Conservation (phyloP, 164 flowering plant species). For the Macadamia tetraphylla region DNA sequence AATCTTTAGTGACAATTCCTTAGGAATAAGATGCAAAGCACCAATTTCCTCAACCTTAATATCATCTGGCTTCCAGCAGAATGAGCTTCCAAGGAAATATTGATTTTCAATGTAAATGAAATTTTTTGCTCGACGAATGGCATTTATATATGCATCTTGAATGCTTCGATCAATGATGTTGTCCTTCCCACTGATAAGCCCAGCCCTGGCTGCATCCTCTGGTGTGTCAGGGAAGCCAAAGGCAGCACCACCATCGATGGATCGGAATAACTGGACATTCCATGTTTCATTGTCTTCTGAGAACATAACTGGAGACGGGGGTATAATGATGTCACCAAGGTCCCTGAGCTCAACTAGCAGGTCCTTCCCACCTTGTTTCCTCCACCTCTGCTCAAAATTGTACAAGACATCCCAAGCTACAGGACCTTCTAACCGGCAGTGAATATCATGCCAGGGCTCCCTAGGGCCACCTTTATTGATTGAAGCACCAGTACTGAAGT, state of each 20-base stretch:
- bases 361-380: conserved; percentile 31
- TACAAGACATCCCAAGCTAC: conserved; percentile 72
- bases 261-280: conserved; percentile 65
- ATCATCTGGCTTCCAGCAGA: conserved; percentile 36
- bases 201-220: conserved; percentile 29
- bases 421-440: conserved; percentile 62
- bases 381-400: conserved; percentile 75
- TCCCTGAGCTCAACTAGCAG: conserved; percentile 15
- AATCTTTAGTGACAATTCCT: conserved; percentile 64
- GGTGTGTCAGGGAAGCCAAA: conserved; percentile 38
- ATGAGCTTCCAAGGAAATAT: conserved; percentile 68
- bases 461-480: conserved; percentile 68
- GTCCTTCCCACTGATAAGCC: conserved; percentile 53
- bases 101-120: conserved; percentile 78
- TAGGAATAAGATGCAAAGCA: conserved; percentile 57
- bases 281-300: conserved; percentile 34
- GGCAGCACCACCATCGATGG: conserved; percentile 63
- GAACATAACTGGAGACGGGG: conserved; percentile 21
- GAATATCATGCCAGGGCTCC: conserved; percentile 85
- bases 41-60: conserved; percentile 33
- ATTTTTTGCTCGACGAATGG: conserved; percentile 59
- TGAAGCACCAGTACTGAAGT: conserved; percentile 40
- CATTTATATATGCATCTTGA: conserved; percentile 65
- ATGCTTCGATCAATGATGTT: conserved; percentile 54
- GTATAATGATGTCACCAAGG: conserved; percentile 23